These are phyloP conservation scores for Candida maesae DNA, from an alignment of 805 yeast species.

Conservation along the genomic window DNA sequence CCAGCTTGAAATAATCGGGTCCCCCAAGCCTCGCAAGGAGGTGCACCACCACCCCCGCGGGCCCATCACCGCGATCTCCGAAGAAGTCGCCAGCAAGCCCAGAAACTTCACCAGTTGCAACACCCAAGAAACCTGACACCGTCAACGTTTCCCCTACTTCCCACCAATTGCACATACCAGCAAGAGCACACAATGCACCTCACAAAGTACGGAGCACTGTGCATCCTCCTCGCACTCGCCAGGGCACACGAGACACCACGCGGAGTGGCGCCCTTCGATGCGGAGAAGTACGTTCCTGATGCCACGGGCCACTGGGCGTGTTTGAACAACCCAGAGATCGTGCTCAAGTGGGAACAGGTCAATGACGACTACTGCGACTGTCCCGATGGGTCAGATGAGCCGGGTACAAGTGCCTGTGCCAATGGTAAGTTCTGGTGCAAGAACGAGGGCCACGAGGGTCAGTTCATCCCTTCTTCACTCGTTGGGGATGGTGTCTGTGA, in stretches of 20 bases:
- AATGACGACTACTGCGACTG: conserved; percentile 94
- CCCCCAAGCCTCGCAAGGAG: too few relatives aligned
- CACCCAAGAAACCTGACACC: too few relatives aligned
- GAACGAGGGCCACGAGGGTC: conserved; percentile 66
- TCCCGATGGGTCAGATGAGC: conserved; percentile 97
- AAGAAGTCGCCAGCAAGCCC: background rate
- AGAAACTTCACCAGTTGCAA: too few relatives aligned
- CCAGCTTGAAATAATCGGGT: too few relatives aligned
- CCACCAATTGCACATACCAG: too few relatives aligned
- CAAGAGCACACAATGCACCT: background rate
- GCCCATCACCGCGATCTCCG: background rate
- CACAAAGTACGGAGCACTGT: conserved; percentile 5
- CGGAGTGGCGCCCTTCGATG: conserved; percentile 24
- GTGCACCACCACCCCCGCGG: too few relatives aligned
- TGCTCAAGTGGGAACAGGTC: conserved; percentile 54
- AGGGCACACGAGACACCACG: background rate
- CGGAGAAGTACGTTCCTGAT: conserved; percentile 48
- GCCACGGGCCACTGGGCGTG: conserved; percentile 63
- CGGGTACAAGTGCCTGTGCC: conserved; percentile 86
- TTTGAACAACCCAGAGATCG: conserved; percentile 60
- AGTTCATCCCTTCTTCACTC: conserved; percentile 57
- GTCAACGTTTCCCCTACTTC: too few relatives aligned
- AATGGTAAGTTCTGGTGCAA: conserved; percentile 61
- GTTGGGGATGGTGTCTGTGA: conserved; percentile 94
- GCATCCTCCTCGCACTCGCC: conserved; percentile 1